Evolutionary conservation across 2,329 filamentous ascomycete species (phyloP).

Genomic region (Zarea fungicola): DNA sequence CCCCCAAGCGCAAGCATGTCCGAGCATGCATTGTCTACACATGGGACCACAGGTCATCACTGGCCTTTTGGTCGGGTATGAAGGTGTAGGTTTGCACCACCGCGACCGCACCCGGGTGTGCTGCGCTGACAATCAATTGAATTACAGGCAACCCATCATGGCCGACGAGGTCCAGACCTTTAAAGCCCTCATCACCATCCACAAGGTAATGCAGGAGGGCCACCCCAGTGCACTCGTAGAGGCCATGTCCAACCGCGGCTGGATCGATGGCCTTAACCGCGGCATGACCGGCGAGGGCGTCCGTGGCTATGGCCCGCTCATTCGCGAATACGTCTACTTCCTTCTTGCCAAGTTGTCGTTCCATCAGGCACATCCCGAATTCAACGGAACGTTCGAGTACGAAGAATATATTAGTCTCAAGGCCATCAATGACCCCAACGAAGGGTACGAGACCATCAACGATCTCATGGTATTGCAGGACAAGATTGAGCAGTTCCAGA

Average conservation of each 20-base stretch:
- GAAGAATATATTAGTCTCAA: conserved; percentile 98
- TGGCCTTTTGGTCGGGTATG: conserved; percentile 95
- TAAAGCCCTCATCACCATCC: conserved; percentile 94
- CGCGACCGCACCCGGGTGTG: not conserved
- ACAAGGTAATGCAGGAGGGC: conserved; percentile 96
- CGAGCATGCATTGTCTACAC: conserved; percentile 97
- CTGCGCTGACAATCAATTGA: not conserved
- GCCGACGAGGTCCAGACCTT: conserved; percentile 98
- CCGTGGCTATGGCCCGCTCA: conserved; percentile 85
- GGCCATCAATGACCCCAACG: conserved; percentile 96
- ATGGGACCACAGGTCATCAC: conserved; percentile 96
- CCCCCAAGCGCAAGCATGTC: conserved; percentile 84
- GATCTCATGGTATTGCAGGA: conserved; percentile 96
- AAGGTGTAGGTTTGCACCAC: conserved; percentile 70
- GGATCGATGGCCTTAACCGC: conserved; percentile 88
- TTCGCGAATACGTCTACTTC: conserved; percentile 95
- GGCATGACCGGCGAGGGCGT: conserved; percentile 79
- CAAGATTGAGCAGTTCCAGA: conserved; percentile 97
- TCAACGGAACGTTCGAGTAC: conserved; percentile 98
- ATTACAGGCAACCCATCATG: conserved; percentile 80
- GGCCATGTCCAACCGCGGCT: conserved; percentile 79
- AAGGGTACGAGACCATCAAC: conserved; percentile 93
- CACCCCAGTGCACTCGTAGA: conserved; percentile 84
- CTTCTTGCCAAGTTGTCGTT: conserved; percentile 93
- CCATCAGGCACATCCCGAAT: conserved; percentile 93